Evolutionary conservation across 768 basidiomycete genomes (phyloP).

Genomic region (Auricularia heimuer): DNA sequence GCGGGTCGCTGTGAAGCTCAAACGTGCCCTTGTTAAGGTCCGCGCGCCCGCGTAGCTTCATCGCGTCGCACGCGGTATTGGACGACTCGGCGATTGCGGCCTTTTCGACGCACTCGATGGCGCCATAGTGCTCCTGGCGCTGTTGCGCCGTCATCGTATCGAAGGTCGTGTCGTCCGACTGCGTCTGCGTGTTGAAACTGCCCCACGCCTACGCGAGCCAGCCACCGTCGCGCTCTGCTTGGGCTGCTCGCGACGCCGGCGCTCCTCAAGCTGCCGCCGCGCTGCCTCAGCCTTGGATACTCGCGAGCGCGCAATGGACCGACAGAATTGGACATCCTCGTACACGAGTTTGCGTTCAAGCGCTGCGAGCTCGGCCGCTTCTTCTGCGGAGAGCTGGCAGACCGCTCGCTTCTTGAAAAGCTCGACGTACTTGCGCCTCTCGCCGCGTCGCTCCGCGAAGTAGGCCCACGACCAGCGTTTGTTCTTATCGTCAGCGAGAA

Average conservation of each 20-base stretch:
- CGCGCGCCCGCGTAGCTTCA: conserved; percentile 65
- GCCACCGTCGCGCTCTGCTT: conserved; percentile 21
- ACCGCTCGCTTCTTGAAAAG: conserved; percentile 72
- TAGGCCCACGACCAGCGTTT: conserved; percentile 88
- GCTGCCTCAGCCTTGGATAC: conserved; percentile 76
- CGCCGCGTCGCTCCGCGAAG: conserved; percentile 80
- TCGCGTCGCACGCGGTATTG: conserved; percentile 65
- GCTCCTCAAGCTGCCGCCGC: conserved; percentile 55
- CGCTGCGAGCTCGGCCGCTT: conserved; percentile 32
- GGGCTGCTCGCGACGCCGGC: conserved; percentile 46
- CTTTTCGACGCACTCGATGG: conserved; percentile 88
- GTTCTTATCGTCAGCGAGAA: conserved; percentile 68
- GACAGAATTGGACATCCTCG: conserved; percentile 94
- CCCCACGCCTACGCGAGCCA: conserved; percentile 74
- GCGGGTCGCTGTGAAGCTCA: conserved; percentile 66
- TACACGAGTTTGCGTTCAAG: conserved; percentile 82
- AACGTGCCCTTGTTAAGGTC: conserved; percentile 85
- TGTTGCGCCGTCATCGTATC: conserved; percentile 48
- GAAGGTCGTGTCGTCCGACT: conserved; percentile 47
- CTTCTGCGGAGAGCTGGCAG: conserved; percentile 41
- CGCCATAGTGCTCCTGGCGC: conserved; percentile 78
- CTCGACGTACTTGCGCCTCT: conserved; percentile 73
- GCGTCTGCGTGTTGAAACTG: conserved; percentile 22
- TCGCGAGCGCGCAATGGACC: conserved; percentile 84
- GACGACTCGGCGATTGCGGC: conserved; percentile 58